Evolutionary conservation across 257 asterid genomes (phyloP), one percentile per base, ranked within the genome.

Genomic region (Voacanga thouarsii): DNA sequence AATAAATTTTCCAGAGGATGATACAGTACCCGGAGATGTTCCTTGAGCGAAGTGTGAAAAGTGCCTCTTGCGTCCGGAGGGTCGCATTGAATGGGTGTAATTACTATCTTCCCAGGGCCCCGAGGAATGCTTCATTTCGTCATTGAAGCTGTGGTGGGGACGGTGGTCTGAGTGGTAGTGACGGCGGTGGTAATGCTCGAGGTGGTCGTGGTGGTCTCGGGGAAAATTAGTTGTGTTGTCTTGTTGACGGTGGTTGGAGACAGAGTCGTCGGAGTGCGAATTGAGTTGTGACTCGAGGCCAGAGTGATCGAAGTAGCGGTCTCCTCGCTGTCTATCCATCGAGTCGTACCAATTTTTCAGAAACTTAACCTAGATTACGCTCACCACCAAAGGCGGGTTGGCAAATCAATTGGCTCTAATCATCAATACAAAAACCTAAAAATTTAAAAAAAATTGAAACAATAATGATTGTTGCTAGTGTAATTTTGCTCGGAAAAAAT

Each of bases 1-100:
- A 64, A 33, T 64, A 64, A 30, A 33, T 19, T 28, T 30, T 15
- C 43, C 6, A 75, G 68, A 44, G 16, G 44, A 50, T 18, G 39
- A 77, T 21, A 24, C 3, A 23, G 28, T 77, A 79, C 86, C 81
- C 18, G 81, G 69, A 71, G 73, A 39, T n/a, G 79, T n/a, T 14
- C 61, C 69, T 59, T 47, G 79, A 3, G 21, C 33, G 24, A 75
- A 11, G 30, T 57, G 74, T 41, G 83, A 70, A 56, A 80, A 75
- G 45, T 55, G 84, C 65, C 88, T 82, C 79, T 84, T 84, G 26
- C 80, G 87, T 37, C 26, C 76, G 21, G 80, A 70, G 57, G 74
- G 41, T 28, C 75, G 74, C 47, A 59, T 18, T 47, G 85, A 55
- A 61, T 81, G 72, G 67, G 33, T 33, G 75, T 60, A 50, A 43